Conservation (phyloP, 805 yeast genomes). For the Jamesozyma piceae region DNA sequence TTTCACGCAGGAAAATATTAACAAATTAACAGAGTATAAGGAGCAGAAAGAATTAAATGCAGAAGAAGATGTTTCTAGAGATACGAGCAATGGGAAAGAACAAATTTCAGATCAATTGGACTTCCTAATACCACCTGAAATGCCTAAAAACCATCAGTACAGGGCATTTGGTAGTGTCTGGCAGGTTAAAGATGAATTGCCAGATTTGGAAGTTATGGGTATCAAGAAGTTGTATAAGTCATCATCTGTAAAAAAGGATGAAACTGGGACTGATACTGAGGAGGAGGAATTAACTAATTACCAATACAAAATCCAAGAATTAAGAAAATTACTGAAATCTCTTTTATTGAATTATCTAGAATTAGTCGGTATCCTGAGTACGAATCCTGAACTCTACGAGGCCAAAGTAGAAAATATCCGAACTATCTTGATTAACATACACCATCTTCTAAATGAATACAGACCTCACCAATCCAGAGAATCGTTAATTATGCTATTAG, state of each 20-base stretch:
- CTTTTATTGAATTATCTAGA: slow-evolving; percentile 73
- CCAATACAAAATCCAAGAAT: slow-evolving; percentile 50
- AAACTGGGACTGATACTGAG: not conserved
- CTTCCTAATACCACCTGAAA: slow-evolving; percentile 54
- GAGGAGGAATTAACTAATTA: slow-evolving; percentile 29
- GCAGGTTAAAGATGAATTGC: slow-evolving; percentile 67
- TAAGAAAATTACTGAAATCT: slow-evolving; percentile 73
- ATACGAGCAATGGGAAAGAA: slow-evolving; percentile 15
- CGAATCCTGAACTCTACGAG: slow-evolving; percentile 57
- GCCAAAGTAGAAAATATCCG: slow-evolving; percentile 70
- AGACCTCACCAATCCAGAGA: slow-evolving; percentile 94
- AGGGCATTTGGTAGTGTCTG: slow-evolving; percentile 86
- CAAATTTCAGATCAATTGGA: slow-evolving; percentile 31
- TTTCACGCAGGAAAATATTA: slow-evolving; percentile 63
- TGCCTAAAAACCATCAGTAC: slow-evolving; percentile 57
- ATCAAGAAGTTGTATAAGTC: slow-evolving; percentile 58
- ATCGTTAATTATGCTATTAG: slow-evolving; percentile 64
- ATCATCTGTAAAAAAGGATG: not conserved
- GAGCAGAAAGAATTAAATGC: slow-evolving; percentile 9
- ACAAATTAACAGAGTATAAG: slow-evolving; percentile 30
- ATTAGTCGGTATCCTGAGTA: slow-evolving; percentile 64
- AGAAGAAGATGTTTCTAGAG: slow-evolving; percentile 4
- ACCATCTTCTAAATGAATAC: slow-evolving; percentile 84
- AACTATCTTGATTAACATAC: slow-evolving; percentile 75
- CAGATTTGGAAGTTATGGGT: slow-evolving; percentile 67